A percentile compares a stretch with the other conserved stretches of the same genome.
phyloP scores from a whole-genome alignment of 1,284 basidiomycete species.

The Cryptococcus jaspeensis region DNA sequence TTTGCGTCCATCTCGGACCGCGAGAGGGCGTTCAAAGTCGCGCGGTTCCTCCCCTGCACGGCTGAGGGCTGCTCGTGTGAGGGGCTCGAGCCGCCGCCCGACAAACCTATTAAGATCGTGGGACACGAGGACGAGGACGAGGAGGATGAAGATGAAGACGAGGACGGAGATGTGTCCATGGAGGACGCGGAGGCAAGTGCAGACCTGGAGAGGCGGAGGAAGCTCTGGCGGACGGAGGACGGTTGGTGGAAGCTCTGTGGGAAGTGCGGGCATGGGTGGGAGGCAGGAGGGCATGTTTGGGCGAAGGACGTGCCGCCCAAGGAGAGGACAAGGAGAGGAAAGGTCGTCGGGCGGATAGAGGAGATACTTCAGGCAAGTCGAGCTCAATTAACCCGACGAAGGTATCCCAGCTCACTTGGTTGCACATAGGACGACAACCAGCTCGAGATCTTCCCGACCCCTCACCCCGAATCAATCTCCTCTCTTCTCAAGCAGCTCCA shows the following conservation, averaged over 20 bases:
- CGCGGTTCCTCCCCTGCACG: slow-evolving; percentile 43
- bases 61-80: slow-evolving; percentile 54
- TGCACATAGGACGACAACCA: slow-evolving; percentile 66
- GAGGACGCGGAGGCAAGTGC: slow-evolving; percentile 20
- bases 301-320: slow-evolving; percentile 39
- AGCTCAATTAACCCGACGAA: background rate
- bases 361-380: slow-evolving; percentile 72
- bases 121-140: slow-evolving; percentile 27
- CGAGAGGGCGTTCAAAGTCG: slow-evolving; percentile 46
- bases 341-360: slow-evolving; percentile 77
- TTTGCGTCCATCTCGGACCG: slow-evolving; percentile 32
- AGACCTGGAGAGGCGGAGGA: slow-evolving; percentile 22
- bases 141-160: slow-evolving; percentile 17
- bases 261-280: slow-evolving; percentile 68
- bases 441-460: slow-evolving; percentile 72
- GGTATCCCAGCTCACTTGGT: background rate
- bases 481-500: slow-evolving; percentile 73
- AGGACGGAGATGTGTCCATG: slow-evolving; percentile 25
- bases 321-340: slow-evolving; percentile 60
- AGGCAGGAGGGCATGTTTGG: slow-evolving; percentile 65
- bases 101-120: slow-evolving; percentile 6
- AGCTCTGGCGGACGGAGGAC: slow-evolving; percentile 34
- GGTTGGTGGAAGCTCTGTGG: slow-evolving; percentile 66
- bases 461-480: slow-evolving; percentile 62
- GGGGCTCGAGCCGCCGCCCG: slow-evolving; percentile 64